Conservation (phyloP, 345 rosid species). For the Cardamine chenopodiifolia region DNA sequence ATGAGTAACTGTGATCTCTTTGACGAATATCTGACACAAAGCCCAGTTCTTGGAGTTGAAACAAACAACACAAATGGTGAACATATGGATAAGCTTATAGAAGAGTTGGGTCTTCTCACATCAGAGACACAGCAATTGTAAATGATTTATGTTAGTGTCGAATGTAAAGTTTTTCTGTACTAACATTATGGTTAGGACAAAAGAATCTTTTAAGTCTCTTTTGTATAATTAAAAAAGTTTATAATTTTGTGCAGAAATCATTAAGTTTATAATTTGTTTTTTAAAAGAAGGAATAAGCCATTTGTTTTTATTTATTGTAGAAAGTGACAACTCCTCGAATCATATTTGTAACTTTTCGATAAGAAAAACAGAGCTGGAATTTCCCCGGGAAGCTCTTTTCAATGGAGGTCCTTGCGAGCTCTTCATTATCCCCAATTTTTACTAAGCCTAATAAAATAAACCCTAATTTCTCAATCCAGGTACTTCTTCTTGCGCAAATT, state of each 20-base stretch:
- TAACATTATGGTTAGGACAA: constrained; percentile 17
- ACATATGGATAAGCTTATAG: constrained; percentile 29
- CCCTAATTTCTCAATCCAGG: constrained; percentile 51
- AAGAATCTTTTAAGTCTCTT: neutral
- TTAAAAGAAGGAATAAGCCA: neutral
- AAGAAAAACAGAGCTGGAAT: constrained; percentile 36
- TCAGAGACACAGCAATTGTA: constrained; percentile 20
- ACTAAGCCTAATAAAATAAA: constrained; percentile 19
- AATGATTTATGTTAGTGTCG: constrained; percentile 24
- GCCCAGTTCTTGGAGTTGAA: constrained; percentile 35
- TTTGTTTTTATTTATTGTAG: neutral
- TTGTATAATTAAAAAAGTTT: neutral
- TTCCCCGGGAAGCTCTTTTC: constrained; percentile 43
- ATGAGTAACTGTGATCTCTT: constrained; percentile 34
- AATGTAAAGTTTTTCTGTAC: constrained; percentile 19
- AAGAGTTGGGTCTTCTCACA: constrained; percentile 35
- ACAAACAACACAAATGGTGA: neutral
- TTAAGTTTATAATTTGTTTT: neutral
- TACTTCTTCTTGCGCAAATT: neutral
- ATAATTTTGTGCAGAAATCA: constrained; percentile 5
- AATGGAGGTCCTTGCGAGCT: constrained; percentile 65
- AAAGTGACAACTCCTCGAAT: constrained; percentile 19
- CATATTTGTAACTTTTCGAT: constrained; percentile 15
- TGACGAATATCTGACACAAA: constrained; percentile 23
- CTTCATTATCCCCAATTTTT: constrained; percentile 43